Percentiles rank a stretch among this genome's conserved stretches.
Conservation (phyloP, 139 green algal species). For the Bryopsis sp. region DNA sequence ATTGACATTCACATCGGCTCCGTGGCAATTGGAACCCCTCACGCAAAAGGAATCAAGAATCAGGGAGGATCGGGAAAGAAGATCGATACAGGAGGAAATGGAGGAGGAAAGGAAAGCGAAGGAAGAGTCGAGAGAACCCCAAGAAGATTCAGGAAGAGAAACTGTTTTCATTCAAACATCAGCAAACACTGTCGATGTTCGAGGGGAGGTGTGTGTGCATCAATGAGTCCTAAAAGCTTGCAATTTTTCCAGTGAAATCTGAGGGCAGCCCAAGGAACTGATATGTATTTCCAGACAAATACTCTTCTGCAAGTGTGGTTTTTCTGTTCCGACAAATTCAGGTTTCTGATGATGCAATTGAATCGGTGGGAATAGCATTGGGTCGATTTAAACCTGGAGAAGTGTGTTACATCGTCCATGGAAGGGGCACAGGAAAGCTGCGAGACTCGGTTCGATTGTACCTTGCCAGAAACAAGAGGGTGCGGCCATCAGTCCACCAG, state of each 20-base stretch:
- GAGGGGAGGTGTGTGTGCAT: not conserved
- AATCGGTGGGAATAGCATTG: not conserved
- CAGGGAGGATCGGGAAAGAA: too few species aligned
- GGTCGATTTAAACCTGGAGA: not conserved
- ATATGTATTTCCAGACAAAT: too few species aligned
- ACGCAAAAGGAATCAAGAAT: too few species aligned
- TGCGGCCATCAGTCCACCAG: too few species aligned
- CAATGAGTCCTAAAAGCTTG: too few species aligned
- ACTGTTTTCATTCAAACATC: not conserved
- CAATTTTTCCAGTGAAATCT: too few species aligned
- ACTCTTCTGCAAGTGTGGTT: too few species aligned
- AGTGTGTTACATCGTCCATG: conserved; percentile 2
- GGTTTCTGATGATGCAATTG: conserved; percentile 18
- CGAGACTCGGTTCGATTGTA: not conserved
- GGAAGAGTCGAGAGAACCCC: too few species aligned
- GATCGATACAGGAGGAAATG: not conserved
- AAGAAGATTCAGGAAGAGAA: too few species aligned
- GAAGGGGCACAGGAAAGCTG: not conserved
- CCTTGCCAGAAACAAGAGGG: not conserved
- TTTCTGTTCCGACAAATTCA: too few species aligned
- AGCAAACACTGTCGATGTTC: not conserved
- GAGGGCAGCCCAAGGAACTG: too few species aligned
- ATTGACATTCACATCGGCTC: not conserved
- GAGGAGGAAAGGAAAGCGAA: not conserved
- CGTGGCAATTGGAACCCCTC: not conserved